Base-by-base conservation (phyloP, 495 filamentous ascomycete genomes). In the Aspergillus panamensis region DNA sequence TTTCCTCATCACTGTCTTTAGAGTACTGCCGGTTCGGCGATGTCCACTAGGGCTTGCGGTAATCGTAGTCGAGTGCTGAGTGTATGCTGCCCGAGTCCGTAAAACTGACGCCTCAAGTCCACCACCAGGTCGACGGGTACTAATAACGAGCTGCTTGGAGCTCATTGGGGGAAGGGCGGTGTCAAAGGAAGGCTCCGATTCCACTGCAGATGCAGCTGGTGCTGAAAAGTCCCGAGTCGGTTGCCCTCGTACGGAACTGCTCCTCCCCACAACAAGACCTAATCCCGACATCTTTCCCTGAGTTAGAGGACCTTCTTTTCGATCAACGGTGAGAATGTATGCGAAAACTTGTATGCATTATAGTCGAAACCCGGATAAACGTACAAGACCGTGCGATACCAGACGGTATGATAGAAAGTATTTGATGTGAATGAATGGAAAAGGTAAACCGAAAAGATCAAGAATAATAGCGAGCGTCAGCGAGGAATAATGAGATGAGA, bases 1-100 rank as follows among this genome's bases (percentile, higher is more conserved):
- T 61, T 73, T 79, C 39, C 73, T 71, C 76, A 79, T 79, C 10
- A 79, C 76, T 2, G 73, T 77, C 54, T 76, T 77, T 43, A 77
- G 53, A 1, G 76, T 76, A 53, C 74, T 79, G 9, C 71, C 76
- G 0, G 71, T 75, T 8, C 76, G 73, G 25, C 76, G 76, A 67
- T 74, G 40, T 65, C 70, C 20, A 66, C 67, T 54, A 60, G 51
- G 39, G 53, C 69, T 29, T 60, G 71, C 55, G 16, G 59, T 66
- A 60, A 66, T 58, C 59, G 37, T 62, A 43, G 66, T 51, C 25
- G 52, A 56, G 16, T 60, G 43, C 12, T 73, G 71, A 12, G 56
- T 37, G 9, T 54, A 49, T 39, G 57, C 59, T 3, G 37, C 29
- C 8, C 62, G 44, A 13, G 40, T 40, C 13, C 53, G 35, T 12